Evolutionary conservation across 768 basidiomycete species (phyloP).

Genomic region (Psilocybe subaeruginosa): DNA sequence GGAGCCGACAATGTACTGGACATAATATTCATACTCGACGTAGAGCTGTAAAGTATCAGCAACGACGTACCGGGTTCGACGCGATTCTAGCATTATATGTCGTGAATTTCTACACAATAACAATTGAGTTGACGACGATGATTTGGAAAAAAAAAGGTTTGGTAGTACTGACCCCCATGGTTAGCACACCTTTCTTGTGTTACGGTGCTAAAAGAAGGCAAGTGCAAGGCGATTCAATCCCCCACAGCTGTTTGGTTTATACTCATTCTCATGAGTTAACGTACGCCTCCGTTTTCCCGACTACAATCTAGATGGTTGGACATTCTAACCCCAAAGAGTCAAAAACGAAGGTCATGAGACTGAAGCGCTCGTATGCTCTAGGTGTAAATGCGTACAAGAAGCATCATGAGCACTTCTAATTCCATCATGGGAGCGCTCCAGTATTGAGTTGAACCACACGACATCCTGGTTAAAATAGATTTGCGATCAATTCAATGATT

Average conservation of each 20-base stretch:
- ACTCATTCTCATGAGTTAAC: background rate
- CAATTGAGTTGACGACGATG: no score
- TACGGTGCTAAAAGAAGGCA: conserved; percentile 1
- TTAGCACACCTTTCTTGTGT: conserved; percentile 1
- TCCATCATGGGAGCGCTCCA: conserved; percentile 3
- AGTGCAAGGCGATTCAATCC: background rate
- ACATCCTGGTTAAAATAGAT: background rate
- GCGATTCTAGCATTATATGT: conserved; percentile 35
- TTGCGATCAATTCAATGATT: background rate
- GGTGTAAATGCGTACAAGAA: conserved; percentile 10
- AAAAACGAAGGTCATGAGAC: conserved; percentile 14
- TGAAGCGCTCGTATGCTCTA: conserved; percentile 9
- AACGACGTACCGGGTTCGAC: conserved; percentile 22
- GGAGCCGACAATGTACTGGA: conserved; percentile 73
- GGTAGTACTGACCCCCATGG: conserved; percentile 8
- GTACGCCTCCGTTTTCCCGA: background rate
- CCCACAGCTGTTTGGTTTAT: conserved; percentile 6
- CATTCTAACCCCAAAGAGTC: conserved; percentile 14
- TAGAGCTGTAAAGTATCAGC: no score
- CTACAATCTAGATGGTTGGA: background rate
- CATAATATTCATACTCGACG: no score
- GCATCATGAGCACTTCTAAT: conserved; percentile 12
- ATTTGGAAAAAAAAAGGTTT: background rate
- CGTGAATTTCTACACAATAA: conserved; percentile 10
- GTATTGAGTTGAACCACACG: background rate